These are phyloP conservation scores for Cystofilobasidium capitatum DNA, from an alignment of 768 basidiomycete species.

Conservation along the genomic window DNA sequence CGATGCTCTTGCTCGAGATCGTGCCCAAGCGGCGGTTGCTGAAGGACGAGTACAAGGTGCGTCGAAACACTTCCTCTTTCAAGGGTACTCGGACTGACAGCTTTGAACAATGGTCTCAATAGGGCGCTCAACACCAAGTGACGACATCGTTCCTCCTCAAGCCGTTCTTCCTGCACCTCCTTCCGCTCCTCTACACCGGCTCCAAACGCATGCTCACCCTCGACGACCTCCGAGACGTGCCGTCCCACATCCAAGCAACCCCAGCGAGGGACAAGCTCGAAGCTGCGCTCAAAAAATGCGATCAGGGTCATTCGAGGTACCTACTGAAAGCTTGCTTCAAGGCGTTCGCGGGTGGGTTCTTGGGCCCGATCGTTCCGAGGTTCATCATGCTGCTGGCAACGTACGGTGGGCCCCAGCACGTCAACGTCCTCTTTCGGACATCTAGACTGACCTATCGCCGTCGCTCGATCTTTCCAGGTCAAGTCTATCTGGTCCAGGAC, in stretches of 20 bases:
- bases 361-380: slow-evolving; percentile 5
- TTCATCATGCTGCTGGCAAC: slow-evolving; percentile 11
- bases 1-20: slow-evolving; percentile 8
- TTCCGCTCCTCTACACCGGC: slow-evolving; percentile 13
- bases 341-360: background rate
- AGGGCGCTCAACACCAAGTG: background rate
- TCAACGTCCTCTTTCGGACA: background rate
- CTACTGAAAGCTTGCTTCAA: background rate
- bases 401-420: background rate
- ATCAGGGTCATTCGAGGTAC: background rate
- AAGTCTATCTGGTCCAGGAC: slow-evolving; percentile 21
- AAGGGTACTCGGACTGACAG: background rate
- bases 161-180: slow-evolving; percentile 12
- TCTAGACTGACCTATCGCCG: background rate
- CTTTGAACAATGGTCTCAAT: background rate
- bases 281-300: background rate
- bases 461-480: background rate
- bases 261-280: background rate
- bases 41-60: background rate
- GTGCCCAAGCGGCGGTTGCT: slow-evolving; percentile 6
- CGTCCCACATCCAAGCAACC: background rate
- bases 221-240: slow-evolving; percentile 9
- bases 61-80: background rate
- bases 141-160: slow-evolving; percentile 13
- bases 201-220: slow-evolving; percentile 2